A percentile compares a stretch with the other conserved stretches of the same genome.
Evolutionary conservation across 73 alveolate species (phyloP).

Genomic region (Paramecium sexaurelia): DNA sequence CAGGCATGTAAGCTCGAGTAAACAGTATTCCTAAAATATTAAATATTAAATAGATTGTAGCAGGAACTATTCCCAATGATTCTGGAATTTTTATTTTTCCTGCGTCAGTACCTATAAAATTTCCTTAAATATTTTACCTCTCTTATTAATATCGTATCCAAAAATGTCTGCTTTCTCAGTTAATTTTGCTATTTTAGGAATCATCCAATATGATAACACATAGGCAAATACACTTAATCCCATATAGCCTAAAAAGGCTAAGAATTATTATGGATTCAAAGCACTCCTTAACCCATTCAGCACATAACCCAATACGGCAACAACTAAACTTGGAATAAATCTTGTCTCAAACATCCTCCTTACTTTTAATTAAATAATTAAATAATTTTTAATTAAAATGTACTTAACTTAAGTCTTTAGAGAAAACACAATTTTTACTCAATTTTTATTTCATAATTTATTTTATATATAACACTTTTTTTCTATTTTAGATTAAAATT

Average conservation of each 20-base stretch:
- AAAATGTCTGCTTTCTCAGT: constrained; percentile 60
- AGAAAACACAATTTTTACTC: no score
- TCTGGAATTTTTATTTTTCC: constrained; percentile 83
- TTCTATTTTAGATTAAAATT: no score
- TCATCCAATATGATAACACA: constrained; percentile 53
- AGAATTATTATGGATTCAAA: neutral
- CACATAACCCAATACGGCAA: neutral
- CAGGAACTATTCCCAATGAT: constrained; percentile 96
- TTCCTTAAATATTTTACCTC: neutral
- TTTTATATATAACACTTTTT: no score
- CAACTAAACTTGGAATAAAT: neutral
- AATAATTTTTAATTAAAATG: no score
- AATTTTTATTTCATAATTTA: no score
- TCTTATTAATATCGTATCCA: constrained; percentile 67
- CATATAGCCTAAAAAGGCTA: constrained; percentile 33
- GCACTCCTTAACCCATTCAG: neutral
- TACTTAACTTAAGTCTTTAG: no score
- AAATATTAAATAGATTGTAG: constrained; percentile 82
- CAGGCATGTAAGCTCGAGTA: constrained; percentile 48
- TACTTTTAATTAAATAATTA: no score
- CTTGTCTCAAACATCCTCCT: constrained; percentile 38
- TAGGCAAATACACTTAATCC: constrained; percentile 31
- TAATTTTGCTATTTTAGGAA: constrained; percentile 44
- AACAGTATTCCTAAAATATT: constrained; percentile 29
- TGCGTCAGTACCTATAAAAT: constrained; percentile 24